Base-by-base conservation (phyloP, 2,329 filamentous ascomycete genomes). In the Gaeumannomyces tritici region DNA sequence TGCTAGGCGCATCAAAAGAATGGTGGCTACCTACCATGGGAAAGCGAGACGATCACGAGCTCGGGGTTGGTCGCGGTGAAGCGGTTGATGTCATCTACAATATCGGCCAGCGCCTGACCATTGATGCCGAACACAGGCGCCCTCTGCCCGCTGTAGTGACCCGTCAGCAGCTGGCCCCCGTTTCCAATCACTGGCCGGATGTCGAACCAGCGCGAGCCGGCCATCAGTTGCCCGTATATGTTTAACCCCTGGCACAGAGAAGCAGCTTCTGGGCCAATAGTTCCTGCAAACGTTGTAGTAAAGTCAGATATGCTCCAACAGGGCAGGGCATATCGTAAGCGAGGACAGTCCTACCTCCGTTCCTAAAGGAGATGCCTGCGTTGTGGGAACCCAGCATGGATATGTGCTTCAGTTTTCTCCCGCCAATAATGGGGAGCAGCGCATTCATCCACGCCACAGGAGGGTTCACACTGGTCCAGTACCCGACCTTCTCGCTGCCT, bases 41-140 rank as follows among this genome's bases (percentile, higher is more conserved):
- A 74, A n/a, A 82, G 68, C 42, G 77, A 73, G 61, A 81, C 72
- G 63, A 81, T 76, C 61, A 81, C 70, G 60, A 81, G 70, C 64
- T 82, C 73, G 1, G 71, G 76, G 65, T 77, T 75, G 26, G 78
- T 69, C 7, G 69, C 63, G 1, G 76, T 79, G 65, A 81, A 82
- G 26, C 66, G 68, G 67, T 80, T 80, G 64, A 81, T 69, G 51
- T 79, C 73, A 33, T 65, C 67, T 62, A 81, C 73, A 21, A 80
- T 73, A 3, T 78, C 73, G 26, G 73, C 68, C 1, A 82, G 70
- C 4, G 72, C 71, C 66, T 78, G 74, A 2, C 79, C 79, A n/a
- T 77, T 75, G 55, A 76, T 78, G 21, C 79, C 79, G 69, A 74
- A 75, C 3, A 73, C 67, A 4, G 72, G 69, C 47, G 67, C 69